Conservation (phyloP, 164 flowering plant species). For the Akebia trifoliata region DNA sequence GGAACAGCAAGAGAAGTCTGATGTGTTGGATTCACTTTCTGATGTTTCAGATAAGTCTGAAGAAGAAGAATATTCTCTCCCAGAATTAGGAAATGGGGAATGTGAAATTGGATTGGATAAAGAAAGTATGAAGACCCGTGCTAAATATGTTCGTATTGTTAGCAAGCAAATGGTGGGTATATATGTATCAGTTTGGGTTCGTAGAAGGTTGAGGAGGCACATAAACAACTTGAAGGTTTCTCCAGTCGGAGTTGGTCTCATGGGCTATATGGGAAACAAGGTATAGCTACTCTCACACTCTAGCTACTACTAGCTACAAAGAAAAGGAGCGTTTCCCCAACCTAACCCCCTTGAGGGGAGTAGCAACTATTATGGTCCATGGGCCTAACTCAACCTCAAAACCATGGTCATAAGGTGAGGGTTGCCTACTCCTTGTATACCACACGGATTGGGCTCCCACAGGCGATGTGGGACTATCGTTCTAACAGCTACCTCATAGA, state of each 20-base stretch:
- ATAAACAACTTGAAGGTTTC: conserved; percentile 79
- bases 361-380: too few relatives aligned
- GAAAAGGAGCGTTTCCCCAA: too few relatives aligned
- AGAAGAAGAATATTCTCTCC: conserved; percentile 38
- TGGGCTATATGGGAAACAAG: conserved; percentile 99
- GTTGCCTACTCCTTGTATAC: too few relatives aligned
- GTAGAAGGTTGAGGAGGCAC: conserved; percentile 71
- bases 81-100: conserved; percentile 22
- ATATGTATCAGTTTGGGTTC: conserved; percentile 87
- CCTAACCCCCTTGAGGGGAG: too few relatives aligned
- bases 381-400: too few relatives aligned
- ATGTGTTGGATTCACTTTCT: conserved; percentile 35
- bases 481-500: too few relatives aligned
- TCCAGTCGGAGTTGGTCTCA: conserved; percentile 91
- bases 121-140: conserved; percentile 23
- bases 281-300: conserved; percentile 37
- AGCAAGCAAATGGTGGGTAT: conserved; percentile 99
- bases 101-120: conserved; percentile 9
- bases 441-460: too few relatives aligned
- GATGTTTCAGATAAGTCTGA: conserved; percentile 47
- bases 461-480: too few relatives aligned
- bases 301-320: too few relatives aligned
- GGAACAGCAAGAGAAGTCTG: conserved; percentile 32
- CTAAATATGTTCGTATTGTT: conserved; percentile 65
- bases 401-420: too few relatives aligned